phyloP scores from a whole-genome alignment of 2,329 filamentous ascomycete species.

The Helicocarpus griseus region DNA sequence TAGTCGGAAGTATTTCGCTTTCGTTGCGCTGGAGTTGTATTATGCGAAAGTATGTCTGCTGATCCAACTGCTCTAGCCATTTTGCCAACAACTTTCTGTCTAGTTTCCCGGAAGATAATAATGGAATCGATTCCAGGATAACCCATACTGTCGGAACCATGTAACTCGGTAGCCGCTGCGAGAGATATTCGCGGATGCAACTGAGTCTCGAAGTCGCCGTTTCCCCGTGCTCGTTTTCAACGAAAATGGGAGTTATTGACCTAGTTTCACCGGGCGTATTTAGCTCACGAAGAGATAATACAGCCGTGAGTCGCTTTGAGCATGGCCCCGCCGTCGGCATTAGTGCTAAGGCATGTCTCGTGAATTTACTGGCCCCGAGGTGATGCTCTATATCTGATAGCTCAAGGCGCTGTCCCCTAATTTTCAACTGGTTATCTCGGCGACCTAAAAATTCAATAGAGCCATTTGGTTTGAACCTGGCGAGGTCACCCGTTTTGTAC shows the following conservation, averaged over 20 bases:
- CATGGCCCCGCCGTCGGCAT: neutral
- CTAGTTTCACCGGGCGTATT: neutral
- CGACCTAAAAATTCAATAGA: constrained; percentile 15
- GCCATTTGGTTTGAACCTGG: constrained; percentile 12
- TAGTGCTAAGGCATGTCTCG: neutral
- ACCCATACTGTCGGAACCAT: constrained; percentile 12
- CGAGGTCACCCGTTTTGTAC: constrained; percentile 17
- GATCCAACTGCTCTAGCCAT: constrained; percentile 6
- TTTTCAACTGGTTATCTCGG: constrained; percentile 19
- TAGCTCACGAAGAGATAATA: neutral
- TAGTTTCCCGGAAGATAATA: constrained; percentile 7
- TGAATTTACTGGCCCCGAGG: neutral
- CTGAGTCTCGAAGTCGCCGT: neutral
- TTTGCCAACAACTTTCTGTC: constrained; percentile 5
- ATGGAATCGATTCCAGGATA: constrained; percentile 7
- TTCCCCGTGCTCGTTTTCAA: neutral
- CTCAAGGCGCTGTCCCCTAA: constrained; percentile 17
- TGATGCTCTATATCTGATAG: constrained; percentile 18
- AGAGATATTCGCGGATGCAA: constrained; percentile 1
- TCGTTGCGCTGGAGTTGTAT: neutral
- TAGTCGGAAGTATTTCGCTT: neutral
- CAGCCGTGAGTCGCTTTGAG: neutral
- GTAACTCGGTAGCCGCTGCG: constrained; percentile 6
- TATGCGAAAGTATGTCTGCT: neutral
- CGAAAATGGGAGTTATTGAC: neutral